Evolutionary conservation across 306 rosid species (phyloP).

Genomic region (Alnus glutinosa): DNA sequence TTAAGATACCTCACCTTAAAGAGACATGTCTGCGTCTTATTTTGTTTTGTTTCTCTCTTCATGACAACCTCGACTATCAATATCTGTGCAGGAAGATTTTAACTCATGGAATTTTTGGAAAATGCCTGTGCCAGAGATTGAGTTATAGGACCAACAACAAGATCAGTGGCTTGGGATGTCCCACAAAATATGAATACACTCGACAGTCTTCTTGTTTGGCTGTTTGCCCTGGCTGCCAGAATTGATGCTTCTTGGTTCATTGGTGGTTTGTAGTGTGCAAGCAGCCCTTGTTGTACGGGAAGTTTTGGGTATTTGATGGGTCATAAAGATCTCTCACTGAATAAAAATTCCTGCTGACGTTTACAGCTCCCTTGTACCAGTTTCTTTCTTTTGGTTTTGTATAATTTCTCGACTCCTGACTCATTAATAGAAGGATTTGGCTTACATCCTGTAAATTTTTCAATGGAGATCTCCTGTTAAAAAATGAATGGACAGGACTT

Average conservation of each 20-base stretch:
- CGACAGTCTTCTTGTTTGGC: not conserved
- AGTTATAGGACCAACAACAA: constrained; percentile 10
- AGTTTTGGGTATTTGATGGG: not conserved
- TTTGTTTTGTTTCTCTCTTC: not conserved
- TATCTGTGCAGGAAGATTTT: constrained; percentile 72
- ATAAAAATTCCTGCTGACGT: not conserved
- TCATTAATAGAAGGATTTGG: not conserved
- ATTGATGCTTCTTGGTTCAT: not conserved
- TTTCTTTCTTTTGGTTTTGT: not conserved
- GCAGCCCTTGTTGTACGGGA: not conserved
- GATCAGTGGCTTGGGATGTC: not conserved
- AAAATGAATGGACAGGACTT: too few species aligned
- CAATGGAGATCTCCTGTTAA: too few species aligned
- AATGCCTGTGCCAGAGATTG: constrained; percentile 68
- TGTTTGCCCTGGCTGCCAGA: constrained; percentile 25
- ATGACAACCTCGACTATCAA: constrained; percentile 11
- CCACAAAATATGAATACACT: not conserved
- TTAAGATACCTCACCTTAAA: not conserved
- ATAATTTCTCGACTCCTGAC: not conserved
- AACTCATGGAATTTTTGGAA: constrained; percentile 96
- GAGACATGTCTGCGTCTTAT: not conserved
- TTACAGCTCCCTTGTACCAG: not conserved
- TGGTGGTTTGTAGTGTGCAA: not conserved
- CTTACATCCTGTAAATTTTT: too few species aligned
- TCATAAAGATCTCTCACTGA: not conserved